Evolutionary conservation across 2,329 filamentous ascomycete genomes (phyloP), one percentile per base, ranked within the genome.

Genomic region (Beauveria sp.): DNA sequence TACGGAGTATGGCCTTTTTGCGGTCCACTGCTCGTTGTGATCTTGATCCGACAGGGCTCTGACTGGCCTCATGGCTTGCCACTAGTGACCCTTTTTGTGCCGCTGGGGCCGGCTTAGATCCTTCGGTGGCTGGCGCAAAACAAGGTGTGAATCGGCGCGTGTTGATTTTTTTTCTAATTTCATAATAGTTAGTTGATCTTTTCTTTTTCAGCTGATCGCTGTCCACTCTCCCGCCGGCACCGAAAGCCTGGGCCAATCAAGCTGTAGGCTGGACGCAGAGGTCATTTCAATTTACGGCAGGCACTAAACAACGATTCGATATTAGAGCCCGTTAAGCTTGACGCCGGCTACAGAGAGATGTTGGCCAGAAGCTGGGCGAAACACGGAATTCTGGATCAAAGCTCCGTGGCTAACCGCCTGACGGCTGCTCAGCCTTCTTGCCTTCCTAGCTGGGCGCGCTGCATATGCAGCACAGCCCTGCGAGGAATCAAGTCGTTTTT

Each of bases 401-500:
- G 45, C 45, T 12, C 45, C 45, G 45, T 24, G n/a, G 45, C 45
- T 47, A 47, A 47, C 45, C 45, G 45, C 45, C 42, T 20, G 42
- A 38, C 14, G 34, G 34, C 34, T 38, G 42, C 42, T 43, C 42
- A 43, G 42, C 42, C 42, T 43, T 20, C 34, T 38, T 38, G 34
- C 34, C 34, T 38, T 38, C 49, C 22, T 9, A n/a, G 30, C 20
- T 40, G n/a, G 12, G 34, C 30, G 50, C 20, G 50, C 34, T 16
- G 51, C 51, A 55, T 43, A 26, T 55, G 52, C 52, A 55, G 51
- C 38, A 28, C 52, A 55, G 52, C 52, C 52, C 38, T 55, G 52
- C 38, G 38, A 43, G n/a, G 26, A 14, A 55, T 52, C 9, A 24
- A 45, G 16, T 30, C 16, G 16, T 50, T 18, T 49, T 22, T 22